A percentile compares a stretch with the other conserved stretches of the same genome.
These are phyloP conservation scores for Erysimum cheiri DNA, from an alignment of 441 rosid species.

Conservation along the genomic window DNA sequence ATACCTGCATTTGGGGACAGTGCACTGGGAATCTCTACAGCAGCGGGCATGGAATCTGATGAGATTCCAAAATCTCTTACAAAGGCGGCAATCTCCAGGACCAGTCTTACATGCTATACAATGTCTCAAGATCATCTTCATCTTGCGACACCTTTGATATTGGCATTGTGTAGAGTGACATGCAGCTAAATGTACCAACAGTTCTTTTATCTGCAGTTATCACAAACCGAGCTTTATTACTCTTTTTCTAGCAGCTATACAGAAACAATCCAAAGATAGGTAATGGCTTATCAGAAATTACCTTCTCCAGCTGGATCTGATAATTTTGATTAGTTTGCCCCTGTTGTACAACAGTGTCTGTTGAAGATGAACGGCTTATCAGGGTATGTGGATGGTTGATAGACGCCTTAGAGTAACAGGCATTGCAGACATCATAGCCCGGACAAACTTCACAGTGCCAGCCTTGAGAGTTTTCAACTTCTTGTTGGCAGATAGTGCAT, in stretches of 20 bases:
- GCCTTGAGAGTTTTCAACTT: conserved; percentile 87
- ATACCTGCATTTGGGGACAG: conserved; percentile 74
- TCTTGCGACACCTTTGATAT: background rate
- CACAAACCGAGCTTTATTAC: conserved; percentile 13
- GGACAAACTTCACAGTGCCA: conserved; percentile 93
- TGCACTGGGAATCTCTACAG: conserved; percentile 31
- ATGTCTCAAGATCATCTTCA: background rate
- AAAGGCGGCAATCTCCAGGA: background rate
- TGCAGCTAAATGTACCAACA: conserved; percentile 12
- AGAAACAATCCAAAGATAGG: background rate
- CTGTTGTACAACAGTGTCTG: conserved; percentile 69
- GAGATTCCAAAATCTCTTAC: conserved; percentile 10
- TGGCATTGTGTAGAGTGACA: conserved; percentile 22
- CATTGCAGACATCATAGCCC: conserved; percentile 82
- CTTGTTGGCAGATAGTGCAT: conserved; percentile 81
- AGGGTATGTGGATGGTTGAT: conserved; percentile 83
- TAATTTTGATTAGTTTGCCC: conserved; percentile 79
- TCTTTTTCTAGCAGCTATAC: conserved; percentile 2
- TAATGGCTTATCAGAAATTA: background rate
- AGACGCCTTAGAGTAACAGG: conserved; percentile 71
- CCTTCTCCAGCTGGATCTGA: conserved; percentile 26
- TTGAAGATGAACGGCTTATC: conserved; percentile 74
- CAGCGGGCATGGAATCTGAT: background rate
- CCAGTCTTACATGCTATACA: background rate
- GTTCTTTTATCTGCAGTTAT: conserved; percentile 52